Evolutionary conservation across 345 rosid genomes (phyloP).

Genomic region (Cardamine resedifolia): DNA sequence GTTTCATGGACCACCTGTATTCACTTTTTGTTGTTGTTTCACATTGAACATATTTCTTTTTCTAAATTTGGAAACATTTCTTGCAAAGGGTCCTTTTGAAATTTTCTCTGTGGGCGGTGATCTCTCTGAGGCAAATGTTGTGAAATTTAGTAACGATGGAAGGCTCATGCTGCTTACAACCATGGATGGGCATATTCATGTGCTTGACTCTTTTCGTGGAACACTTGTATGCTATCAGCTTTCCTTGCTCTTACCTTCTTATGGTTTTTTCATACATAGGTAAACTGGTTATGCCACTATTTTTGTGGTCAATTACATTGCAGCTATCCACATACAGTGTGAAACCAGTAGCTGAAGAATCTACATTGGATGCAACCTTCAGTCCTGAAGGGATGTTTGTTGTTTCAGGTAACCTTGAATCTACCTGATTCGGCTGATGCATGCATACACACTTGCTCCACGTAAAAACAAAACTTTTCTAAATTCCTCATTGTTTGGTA

Average conservation of each 20-base stretch:
- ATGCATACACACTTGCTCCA: background rate
- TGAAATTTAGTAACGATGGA: constrained; percentile 90
- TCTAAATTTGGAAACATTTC: background rate
- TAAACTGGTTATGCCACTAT: background rate
- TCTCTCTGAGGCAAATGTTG: constrained; percentile 77
- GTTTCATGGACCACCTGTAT: background rate
- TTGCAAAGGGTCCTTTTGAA: constrained; percentile 79
- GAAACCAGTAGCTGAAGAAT: constrained; percentile 74
- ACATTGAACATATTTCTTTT: background rate
- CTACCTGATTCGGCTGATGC: background rate
- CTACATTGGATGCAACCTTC: constrained; percentile 92
- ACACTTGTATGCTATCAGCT: constrained; percentile 55
- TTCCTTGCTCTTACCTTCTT: constrained; percentile 2
- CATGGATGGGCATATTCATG: constrained; percentile 83
- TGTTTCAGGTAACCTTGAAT: constrained; percentile 58
- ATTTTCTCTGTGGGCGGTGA: constrained; percentile 89
- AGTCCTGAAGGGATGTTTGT: constrained; percentile 97
- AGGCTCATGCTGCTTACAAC: constrained; percentile 94
- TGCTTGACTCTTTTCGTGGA: constrained; percentile 91
- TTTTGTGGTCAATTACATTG: constrained; percentile 2
- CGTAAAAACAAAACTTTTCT: background rate
- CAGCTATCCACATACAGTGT: constrained; percentile 83
- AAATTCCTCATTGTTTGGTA: constrained; percentile 33
- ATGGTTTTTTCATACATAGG: background rate
- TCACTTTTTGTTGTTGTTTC: background rate